phyloP scores from a whole-genome alignment of 345 rosid genomes.

The Rhizophora apiculata region DNA sequence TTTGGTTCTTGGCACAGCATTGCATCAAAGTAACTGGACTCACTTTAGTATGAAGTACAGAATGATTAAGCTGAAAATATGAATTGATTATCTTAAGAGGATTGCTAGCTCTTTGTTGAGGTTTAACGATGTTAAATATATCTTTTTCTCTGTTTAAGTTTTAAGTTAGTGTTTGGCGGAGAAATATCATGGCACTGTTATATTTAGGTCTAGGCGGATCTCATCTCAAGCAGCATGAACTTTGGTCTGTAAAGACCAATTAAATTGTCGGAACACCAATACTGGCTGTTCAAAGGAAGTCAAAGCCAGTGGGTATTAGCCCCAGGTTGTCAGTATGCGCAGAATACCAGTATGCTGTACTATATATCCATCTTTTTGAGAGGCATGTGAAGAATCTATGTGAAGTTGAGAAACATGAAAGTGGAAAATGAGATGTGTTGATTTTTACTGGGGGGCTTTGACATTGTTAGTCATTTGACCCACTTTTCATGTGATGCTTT shows the following conservation, averaged over 20 bases:
- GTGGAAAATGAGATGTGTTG: background rate
- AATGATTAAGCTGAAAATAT: too few relatives aligned
- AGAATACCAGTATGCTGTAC: conserved; percentile 44
- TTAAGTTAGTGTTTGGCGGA: too few relatives aligned
- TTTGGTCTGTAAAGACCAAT: conserved; percentile 40
- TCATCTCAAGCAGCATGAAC: conserved; percentile 34
- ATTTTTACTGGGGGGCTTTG: too few relatives aligned
- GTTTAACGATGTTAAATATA: too few relatives aligned
- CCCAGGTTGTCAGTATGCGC: conserved; percentile 49
- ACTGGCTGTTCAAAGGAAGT: conserved; percentile 40
- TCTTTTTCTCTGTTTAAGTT: too few relatives aligned
- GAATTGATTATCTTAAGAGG: too few relatives aligned
- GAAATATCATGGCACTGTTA: background rate
- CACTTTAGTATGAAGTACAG: too few relatives aligned
- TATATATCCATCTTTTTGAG: background rate
- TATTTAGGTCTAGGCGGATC: conserved; percentile 37
- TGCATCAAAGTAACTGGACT: too few relatives aligned
- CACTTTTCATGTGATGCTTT: too few relatives aligned
- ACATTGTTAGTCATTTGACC: too few relatives aligned
- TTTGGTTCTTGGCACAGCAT: too few relatives aligned
- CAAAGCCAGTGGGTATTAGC: conserved; percentile 21
- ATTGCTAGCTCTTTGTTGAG: too few relatives aligned
- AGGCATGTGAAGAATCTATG: background rate
- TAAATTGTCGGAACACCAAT: conserved; percentile 34
- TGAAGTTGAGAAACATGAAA: background rate